phyloP scores from a whole-genome alignment of 2,329 filamentous ascomycete genomes.

The Ceratocystis cacaofunesta region DNA sequence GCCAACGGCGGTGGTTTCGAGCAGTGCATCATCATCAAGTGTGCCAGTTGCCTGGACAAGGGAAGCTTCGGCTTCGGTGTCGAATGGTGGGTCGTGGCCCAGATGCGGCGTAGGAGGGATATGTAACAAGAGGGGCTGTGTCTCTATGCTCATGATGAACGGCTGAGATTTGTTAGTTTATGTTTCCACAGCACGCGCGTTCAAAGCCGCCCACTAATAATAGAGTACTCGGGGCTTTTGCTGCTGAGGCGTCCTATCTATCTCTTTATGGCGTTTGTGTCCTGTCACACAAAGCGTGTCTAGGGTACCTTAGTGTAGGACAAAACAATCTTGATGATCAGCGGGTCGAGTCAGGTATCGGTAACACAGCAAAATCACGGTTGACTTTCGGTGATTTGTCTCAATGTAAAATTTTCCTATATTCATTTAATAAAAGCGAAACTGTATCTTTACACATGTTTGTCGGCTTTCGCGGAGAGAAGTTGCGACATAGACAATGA shows the following conservation, averaged over 20 bases:
- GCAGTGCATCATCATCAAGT: constrained; percentile 43
- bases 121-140: constrained; percentile 4
- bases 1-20: constrained; percentile 42
- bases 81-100: background rate
- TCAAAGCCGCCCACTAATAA: background rate
- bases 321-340: background rate
- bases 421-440: background rate
- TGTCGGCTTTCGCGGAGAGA: background rate
- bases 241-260: background rate
- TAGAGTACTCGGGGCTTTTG: background rate
- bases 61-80: background rate
- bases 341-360: background rate
- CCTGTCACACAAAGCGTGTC: background rate
- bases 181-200: background rate
- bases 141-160: constrained; percentile 1
- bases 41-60: constrained; percentile 4
- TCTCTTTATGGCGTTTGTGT: background rate
- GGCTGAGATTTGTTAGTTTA: background rate
- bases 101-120: background rate
- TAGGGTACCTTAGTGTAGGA: background rate
- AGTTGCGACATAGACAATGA: constrained; percentile 2
- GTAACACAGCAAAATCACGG: background rate
- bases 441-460: background rate
- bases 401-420: background rate
- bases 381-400: background rate